Evolutionary conservation across 495 filamentous ascomycete genomes (phyloP).

Genomic region (Neurospora tetrasperma): DNA sequence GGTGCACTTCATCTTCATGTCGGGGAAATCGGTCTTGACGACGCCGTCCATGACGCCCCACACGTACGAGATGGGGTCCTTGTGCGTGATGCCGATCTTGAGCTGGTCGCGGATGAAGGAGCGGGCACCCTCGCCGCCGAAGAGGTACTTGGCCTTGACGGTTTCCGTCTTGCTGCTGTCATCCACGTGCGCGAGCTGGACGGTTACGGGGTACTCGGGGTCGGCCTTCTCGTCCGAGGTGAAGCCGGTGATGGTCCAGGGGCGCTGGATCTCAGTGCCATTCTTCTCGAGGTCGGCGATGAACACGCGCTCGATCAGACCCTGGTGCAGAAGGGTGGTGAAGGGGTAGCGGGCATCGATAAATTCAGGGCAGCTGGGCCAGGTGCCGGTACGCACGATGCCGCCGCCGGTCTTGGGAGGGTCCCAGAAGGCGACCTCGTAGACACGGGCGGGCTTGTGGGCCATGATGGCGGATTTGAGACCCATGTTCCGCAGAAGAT

Average conservation of each 20-base stretch:
- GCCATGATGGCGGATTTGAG: constrained; percentile 67
- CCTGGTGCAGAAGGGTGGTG: constrained; percentile 66
- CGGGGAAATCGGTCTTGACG: constrained; percentile 65
- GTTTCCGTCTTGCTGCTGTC: constrained; percentile 55
- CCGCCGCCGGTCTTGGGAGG: constrained; percentile 43
- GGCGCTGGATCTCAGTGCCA: constrained; percentile 46
- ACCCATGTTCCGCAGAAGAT: constrained; percentile 64
- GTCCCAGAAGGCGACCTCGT: constrained; percentile 74
- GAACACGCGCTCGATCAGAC: constrained; percentile 62
- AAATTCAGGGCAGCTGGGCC: constrained; percentile 61
- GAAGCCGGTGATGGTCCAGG: constrained; percentile 53
- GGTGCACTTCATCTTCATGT: constrained; percentile 87
- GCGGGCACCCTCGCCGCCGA: constrained; percentile 49
- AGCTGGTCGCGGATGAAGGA: constrained; percentile 50
- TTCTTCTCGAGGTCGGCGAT: constrained; percentile 55
- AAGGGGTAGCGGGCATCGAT: constrained; percentile 70
- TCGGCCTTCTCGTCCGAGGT: constrained; percentile 43
- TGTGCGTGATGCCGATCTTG: constrained; percentile 53
- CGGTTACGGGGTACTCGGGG: constrained; percentile 54
- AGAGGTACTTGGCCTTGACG: constrained; percentile 48
- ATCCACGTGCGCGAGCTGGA: constrained; percentile 65
- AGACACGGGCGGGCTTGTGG: constrained; percentile 58
- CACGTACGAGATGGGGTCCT: constrained; percentile 53
- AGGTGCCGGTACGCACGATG: constrained; percentile 59
- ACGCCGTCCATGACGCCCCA: constrained; percentile 76